Percentiles rank a stretch among this genome's conserved stretches.
Conservation (phyloP, 345 rosid species). For the Clausena lansium region DNA sequence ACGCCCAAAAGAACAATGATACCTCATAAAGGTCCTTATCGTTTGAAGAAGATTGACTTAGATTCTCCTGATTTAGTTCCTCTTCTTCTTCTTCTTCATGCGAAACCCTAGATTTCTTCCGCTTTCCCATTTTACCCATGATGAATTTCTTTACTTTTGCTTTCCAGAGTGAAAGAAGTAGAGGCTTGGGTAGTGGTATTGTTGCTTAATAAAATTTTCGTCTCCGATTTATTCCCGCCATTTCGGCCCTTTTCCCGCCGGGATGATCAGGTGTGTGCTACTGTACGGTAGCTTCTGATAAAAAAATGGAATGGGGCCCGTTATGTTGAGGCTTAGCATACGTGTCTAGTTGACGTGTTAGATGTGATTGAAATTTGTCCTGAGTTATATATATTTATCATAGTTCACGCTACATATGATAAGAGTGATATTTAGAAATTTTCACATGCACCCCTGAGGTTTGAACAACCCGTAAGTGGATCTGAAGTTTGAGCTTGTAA, state of each 20-base stretch:
- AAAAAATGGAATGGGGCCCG: too few species aligned
- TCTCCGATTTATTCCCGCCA: slow-evolving; percentile 33
- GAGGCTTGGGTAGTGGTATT: neutral
- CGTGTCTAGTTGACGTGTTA: neutral
- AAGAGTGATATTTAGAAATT: neutral
- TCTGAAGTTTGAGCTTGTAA: neutral
- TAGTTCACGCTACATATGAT: neutral
- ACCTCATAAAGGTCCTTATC: slow-evolving; percentile 64
- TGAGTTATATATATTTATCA: neutral
- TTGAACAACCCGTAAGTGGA: neutral
- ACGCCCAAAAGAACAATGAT: neutral
- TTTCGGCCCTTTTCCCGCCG: slow-evolving; percentile 24
- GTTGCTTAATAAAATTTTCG: neutral
- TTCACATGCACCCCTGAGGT: neutral
- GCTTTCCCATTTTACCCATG: slow-evolving; percentile 50
- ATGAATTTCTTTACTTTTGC: neutral
- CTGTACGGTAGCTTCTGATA: neutral
- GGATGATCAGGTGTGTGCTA: neutral
- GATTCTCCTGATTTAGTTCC: slow-evolving; percentile 23
- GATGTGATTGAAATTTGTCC: neutral
- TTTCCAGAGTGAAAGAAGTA: neutral
- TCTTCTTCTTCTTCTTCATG: slow-evolving; percentile 36
- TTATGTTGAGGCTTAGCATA: too few species aligned
- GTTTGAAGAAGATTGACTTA: slow-evolving; percentile 18
- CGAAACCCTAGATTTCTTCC: slow-evolving; percentile 54